Evolutionary conservation across 768 basidiomycete species (phyloP).

Genomic region (Boletus patriciae): DNA sequence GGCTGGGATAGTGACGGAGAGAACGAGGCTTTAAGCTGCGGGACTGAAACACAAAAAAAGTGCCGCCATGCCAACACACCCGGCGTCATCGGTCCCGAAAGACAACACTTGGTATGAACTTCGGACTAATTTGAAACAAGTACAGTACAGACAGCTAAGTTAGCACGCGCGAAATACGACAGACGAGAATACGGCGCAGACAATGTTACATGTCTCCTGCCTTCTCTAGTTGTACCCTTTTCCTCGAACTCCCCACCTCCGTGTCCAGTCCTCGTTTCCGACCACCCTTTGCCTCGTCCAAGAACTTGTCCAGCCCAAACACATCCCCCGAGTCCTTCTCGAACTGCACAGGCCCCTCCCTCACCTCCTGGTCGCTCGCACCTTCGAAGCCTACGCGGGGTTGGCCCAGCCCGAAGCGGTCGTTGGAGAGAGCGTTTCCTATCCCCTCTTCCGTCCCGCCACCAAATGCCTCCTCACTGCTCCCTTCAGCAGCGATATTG

Average conservation of each 20-base stretch:
- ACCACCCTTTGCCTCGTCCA: conserved; percentile 97
- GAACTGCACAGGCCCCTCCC: conserved; percentile 96
- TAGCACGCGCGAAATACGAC: not conserved
- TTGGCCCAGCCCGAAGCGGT: conserved; percentile 88
- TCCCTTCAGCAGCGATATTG: conserved; percentile 64
- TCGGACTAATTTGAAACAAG: not conserved
- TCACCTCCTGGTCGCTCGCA: conserved; percentile 76
- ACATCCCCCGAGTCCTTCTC: conserved; percentile 98
- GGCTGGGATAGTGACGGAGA: not conserved
- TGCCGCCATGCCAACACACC: conserved; percentile 22
- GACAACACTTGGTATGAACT: not conserved
- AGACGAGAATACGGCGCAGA: not conserved
- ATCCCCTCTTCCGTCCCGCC: conserved; percentile 97
- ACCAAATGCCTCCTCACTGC: conserved; percentile 89
- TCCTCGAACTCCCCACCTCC: conserved; percentile 65
- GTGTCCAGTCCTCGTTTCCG: conserved; percentile 86
- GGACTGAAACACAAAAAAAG: conserved; percentile 3
- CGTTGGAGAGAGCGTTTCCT: conserved; percentile 84
- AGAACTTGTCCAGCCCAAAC: conserved; percentile 94
- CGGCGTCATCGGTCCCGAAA: not conserved
- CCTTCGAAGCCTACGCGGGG: conserved; percentile 89
- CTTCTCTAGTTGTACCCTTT: conserved; percentile 67
- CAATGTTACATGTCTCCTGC: conserved; percentile 45
- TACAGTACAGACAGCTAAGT: not conserved
- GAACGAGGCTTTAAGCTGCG: not conserved